Percentiles rank a stretch among this genome's conserved stretches.
Conservation (phyloP, 2,329 filamentous ascomycete genomes). For the Leptodontidium sp. region DNA sequence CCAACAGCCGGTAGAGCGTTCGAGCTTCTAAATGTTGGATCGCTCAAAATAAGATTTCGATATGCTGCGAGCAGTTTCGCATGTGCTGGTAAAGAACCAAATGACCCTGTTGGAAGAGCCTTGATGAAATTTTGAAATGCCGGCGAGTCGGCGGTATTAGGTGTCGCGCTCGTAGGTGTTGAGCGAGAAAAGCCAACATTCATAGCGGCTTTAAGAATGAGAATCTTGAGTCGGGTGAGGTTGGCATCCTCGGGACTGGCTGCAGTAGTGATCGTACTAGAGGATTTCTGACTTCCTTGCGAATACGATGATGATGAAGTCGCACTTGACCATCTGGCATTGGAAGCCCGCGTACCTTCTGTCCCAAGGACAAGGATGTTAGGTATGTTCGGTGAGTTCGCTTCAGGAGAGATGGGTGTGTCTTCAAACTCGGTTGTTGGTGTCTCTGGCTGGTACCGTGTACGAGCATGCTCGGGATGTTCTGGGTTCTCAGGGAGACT, state of each 20-base stretch:
- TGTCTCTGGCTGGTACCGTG: constrained; percentile 74
- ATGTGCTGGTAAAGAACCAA: constrained; percentile 77
- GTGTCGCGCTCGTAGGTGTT: constrained; percentile 45
- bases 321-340: constrained; percentile 82
- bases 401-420: constrained; percentile 82
- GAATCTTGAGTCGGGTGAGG: constrained; percentile 76
- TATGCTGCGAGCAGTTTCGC: constrained; percentile 78
- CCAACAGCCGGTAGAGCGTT: constrained; percentile 63
- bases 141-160: constrained; percentile 53
- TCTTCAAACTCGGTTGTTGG: constrained; percentile 97
- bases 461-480: constrained; percentile 40
- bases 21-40: constrained; percentile 69
- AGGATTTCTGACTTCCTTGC: constrained; percentile 70
- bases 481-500: constrained; percentile 56
- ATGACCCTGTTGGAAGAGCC: constrained; percentile 76
- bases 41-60: constrained; percentile 78
- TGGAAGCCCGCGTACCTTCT: constrained; percentile 64
- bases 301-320: constrained; percentile 84
- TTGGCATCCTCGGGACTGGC: constrained; percentile 74
- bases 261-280: constrained; percentile 77
- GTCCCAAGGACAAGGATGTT: constrained; percentile 90
- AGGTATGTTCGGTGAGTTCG: constrained; percentile 76
- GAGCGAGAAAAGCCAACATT: constrained; percentile 79
- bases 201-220: constrained; percentile 86
- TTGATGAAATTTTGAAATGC: constrained; percentile 80